phyloP scores from a whole-genome alignment of 78 protist genomes.

The Dictyostelium capitatum region DNA sequence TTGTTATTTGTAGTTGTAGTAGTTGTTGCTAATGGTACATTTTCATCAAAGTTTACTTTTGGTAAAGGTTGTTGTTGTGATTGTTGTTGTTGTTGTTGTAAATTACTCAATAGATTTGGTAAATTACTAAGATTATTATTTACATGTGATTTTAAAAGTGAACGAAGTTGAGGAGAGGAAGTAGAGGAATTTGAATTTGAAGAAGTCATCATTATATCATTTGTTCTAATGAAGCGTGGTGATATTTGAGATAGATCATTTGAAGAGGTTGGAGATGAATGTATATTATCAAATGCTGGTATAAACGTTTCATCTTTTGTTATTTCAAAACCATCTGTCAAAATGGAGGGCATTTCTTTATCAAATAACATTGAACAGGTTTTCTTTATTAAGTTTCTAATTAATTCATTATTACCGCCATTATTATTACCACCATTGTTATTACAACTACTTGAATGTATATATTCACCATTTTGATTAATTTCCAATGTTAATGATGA shows the following conservation, averaged over 20 bases:
- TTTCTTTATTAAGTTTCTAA: constrained; percentile 48
- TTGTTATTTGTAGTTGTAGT: constrained; percentile 8
- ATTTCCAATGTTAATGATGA: constrained; percentile 10
- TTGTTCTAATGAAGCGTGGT: constrained; percentile 14
- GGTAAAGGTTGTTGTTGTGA: not conserved
- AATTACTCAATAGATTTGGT: not conserved
- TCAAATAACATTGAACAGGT: constrained; percentile 62
- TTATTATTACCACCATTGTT: not conserved
- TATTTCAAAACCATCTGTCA: constrained; percentile 29
- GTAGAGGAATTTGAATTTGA: not conserved
- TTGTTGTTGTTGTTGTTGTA: constrained; percentile 6
- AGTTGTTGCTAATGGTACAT: not conserved
- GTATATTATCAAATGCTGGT: constrained; percentile 28
- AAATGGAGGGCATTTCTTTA: constrained; percentile 19
- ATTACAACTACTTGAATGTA: not conserved
- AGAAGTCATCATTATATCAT: not conserved
- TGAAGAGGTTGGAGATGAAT: not conserved
- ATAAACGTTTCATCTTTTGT: constrained; percentile 33
- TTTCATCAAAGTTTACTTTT: too few species aligned
- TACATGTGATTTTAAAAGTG: constrained; percentile 37
- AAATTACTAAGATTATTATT: not conserved
- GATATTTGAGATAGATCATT: constrained; percentile 16
- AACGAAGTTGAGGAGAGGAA: constrained; percentile 48
- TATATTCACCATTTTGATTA: constrained; percentile 10
- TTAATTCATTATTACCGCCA: constrained; percentile 39